These are phyloP conservation scores for Phytopythium ostracodes DNA, from an alignment of 352 stramenopile species.

Conservation along the genomic window DNA sequence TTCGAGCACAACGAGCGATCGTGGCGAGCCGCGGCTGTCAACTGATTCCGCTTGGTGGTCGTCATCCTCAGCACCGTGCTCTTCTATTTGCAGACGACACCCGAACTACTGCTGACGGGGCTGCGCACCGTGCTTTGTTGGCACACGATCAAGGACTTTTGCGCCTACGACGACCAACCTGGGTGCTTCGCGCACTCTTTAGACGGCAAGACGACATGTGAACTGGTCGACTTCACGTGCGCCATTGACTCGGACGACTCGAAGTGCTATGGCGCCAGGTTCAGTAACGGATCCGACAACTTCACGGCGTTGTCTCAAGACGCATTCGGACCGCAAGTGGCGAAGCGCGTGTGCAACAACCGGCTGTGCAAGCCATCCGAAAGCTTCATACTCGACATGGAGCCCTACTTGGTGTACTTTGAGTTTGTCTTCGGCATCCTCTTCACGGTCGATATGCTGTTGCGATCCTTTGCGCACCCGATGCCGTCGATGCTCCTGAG, in stretches of 20 bases:
- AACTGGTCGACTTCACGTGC: constrained; percentile 29
- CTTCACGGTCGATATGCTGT: constrained; percentile 35
- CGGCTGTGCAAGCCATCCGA: constrained; percentile 35
- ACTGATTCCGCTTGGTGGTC: constrained; percentile 24
- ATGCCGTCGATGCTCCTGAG: constrained; percentile 20
- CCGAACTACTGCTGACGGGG: constrained; percentile 45
- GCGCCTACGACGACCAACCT: constrained; percentile 18
- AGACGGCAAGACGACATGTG: constrained; percentile 12
- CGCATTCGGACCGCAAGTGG: constrained; percentile 18
- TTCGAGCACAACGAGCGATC: constrained; percentile 41
- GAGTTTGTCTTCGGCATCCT: constrained; percentile 35
- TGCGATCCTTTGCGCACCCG: constrained; percentile 28
- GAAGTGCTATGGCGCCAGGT: constrained; percentile 21
- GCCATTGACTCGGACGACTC: constrained; percentile 8
- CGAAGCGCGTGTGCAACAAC: constrained; percentile 31
- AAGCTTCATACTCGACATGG: constrained; percentile 42
- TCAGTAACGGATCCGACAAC: constrained; percentile 30
- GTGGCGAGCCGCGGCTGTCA: constrained; percentile 15
- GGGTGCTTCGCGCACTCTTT: constrained; percentile 33
- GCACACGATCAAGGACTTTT: constrained; percentile 37
- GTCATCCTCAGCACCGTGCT: constrained; percentile 41
- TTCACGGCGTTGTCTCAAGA: constrained; percentile 19
- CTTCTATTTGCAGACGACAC: constrained; percentile 53
- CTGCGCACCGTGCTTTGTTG: constrained; percentile 32
- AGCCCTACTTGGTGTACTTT: constrained; percentile 44